Percentiles rank a stretch among this genome's conserved stretches.
Conservation (phyloP, 108 stramenopile species). For the Fragilaria crotonensis region DNA sequence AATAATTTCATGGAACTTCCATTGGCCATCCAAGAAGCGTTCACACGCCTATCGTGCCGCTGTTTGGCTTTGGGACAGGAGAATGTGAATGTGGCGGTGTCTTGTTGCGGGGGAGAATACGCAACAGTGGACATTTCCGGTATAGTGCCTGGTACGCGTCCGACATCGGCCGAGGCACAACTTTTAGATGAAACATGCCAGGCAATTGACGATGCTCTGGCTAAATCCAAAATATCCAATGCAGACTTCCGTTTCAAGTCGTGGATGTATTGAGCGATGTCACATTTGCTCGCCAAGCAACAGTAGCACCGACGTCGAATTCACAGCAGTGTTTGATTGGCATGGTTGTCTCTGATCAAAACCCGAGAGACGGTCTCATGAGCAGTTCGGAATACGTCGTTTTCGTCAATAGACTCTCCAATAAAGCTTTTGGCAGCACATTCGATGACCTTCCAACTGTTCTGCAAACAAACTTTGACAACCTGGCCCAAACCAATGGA, state of each 20-base stretch:
- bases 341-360: background rate
- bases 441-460: conserved; percentile 13
- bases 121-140: background rate
- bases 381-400: background rate
- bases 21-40: background rate
- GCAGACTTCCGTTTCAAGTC: too few relatives aligned
- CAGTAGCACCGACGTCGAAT: background rate
- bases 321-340: conserved; percentile 1
- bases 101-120: background rate
- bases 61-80: background rate
- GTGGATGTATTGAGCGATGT: too few relatives aligned
- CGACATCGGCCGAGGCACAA: background rate
- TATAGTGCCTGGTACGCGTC: background rate
- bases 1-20: conserved; percentile 1
- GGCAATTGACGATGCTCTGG: background rate
- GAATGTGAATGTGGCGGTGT: background rate
- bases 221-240: too few relatives aligned
- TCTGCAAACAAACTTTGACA: conserved; percentile 21
- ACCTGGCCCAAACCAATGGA: conserved; percentile 14
- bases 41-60: background rate
- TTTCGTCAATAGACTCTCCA: conserved; percentile 5
- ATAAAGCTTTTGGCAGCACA: conserved; percentile 2
- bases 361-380: background rate
- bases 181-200: background rate
- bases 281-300: too few relatives aligned